Base-by-base conservation (phyloP, 1,284 basidiomycete species). In the Austroboletus novae-zelandiae region DNA sequence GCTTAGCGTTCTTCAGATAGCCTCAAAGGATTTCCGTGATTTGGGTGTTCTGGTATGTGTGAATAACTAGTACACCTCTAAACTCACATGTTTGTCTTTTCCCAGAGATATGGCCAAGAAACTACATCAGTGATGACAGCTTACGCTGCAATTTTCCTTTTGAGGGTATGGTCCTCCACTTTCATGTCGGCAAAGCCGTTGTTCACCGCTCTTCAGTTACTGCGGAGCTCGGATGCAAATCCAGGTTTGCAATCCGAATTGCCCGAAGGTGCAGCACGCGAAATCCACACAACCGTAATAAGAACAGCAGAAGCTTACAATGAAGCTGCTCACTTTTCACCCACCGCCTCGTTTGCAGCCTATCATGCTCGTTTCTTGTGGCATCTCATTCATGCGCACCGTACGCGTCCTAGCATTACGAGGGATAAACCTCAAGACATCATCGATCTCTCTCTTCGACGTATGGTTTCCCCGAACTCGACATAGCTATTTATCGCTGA, bases 121-220 rank as follows among this genome's bases (percentile, higher is more conserved):
- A 83, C 86, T 5, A 81, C 89, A 53, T 84, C 85, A 5, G 79
- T 87, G 41, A 91, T 91, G 89, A 86, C 86, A 14, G 89, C 88
- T 15, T 91, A 91, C 61, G 81, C 84, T 50, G 87, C 89, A 18
- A 82, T 91, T 36, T 84, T 89, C 63, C 69, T 91, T 48, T 70
- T 91, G 50, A 84, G 77, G 74, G 89, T 88, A 63, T 40, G 71
- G 60, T 48, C 30, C 32, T 51, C 30, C 51, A 31, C 11, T 15
- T 31, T 39, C 23, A 39, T 29, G 29, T 29, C 9, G 9, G 20
- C 34, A 13, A 44, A 37, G 32, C 40, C 4, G 30, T 35, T 39
- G 20, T 41, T 70, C 43, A 66, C 34, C 6, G 2, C 29, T 27
- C 11, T 10, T 15, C 36, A 89, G 86, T 76, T 89, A 45, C 73